These are phyloP conservation scores for Infundibulicybe gibba DNA, from an alignment of 768 basidiomycete genomes.

Conservation along the genomic window DNA sequence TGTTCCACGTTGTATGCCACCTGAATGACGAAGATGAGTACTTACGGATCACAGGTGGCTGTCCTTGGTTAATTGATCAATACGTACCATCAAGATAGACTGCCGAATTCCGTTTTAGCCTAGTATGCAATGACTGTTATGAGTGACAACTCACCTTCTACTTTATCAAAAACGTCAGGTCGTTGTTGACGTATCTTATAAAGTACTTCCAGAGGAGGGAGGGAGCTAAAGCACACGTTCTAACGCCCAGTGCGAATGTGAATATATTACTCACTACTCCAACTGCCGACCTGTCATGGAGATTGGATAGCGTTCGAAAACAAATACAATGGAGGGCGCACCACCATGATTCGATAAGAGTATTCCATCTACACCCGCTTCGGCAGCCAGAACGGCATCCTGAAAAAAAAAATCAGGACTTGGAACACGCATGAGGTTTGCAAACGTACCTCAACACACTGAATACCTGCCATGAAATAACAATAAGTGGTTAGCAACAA, in stretches of 20 bases:
- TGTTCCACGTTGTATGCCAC: conserved; percentile 73
- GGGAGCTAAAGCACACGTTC: conserved; percentile 43
- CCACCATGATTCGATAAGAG: conserved; percentile 92
- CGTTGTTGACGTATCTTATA: conserved; percentile 67
- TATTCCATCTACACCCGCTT: conserved; percentile 85
- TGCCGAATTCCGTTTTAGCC: conserved; percentile 16
- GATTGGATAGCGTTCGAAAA: not conserved
- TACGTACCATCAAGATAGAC: conserved; percentile 81
- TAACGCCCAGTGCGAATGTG: conserved; percentile 2
- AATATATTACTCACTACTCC: conserved; percentile 55
- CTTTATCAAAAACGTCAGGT: conserved; percentile 69
- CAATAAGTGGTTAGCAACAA: not conserved
- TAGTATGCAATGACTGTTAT: not conserved
- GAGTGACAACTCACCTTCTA: conserved; percentile 49
- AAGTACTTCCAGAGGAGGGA: conserved; percentile 78
- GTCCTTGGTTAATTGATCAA: not conserved
- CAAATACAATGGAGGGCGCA: conserved; percentile 18
- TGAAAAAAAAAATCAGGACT: conserved; percentile 23
- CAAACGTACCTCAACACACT: conserved; percentile 60
- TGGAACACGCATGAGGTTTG: not conserved
- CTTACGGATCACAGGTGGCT: too few relatives aligned
- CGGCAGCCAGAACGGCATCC: conserved; percentile 84
- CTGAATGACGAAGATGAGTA: conserved; percentile 14
- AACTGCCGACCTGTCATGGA: conserved; percentile 62
- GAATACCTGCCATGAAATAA: conserved; percentile 45